Conservation (phyloP, 1,284 basidiomycete species). For the Naganishia albida region DNA sequence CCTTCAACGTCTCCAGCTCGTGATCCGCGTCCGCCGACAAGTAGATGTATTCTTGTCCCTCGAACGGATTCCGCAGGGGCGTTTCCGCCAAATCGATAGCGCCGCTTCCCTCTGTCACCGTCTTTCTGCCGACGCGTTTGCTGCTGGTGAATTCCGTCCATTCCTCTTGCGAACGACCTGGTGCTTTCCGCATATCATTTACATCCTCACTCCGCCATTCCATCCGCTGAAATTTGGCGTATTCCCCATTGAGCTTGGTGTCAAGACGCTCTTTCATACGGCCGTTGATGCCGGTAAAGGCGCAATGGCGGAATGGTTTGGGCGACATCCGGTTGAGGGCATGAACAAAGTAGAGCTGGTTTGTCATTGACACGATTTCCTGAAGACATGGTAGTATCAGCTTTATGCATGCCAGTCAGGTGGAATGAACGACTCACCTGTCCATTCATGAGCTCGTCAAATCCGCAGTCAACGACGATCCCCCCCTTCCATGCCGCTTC, state of each 20-base stretch:
- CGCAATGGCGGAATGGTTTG: slow-evolving; percentile 68
- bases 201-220: slow-evolving; percentile 71
- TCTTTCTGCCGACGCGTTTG: slow-evolving; percentile 5
- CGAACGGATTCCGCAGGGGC: slow-evolving; percentile 28
- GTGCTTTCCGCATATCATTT: slow-evolving; percentile 35
- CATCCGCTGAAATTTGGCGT: slow-evolving; percentile 76
- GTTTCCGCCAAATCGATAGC: neutral
- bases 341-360: slow-evolving; percentile 87
- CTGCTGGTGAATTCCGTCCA: slow-evolving; percentile 16
- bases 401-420: neutral
- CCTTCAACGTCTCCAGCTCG: slow-evolving; percentile 74
- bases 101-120: neutral
- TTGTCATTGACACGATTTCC: slow-evolving; percentile 85
- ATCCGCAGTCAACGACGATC: slow-evolving; percentile 86
- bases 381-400: slow-evolving; percentile 48
- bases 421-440: slow-evolving; percentile 66
- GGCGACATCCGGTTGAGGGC: slow-evolving; percentile 74
- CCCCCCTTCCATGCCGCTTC: slow-evolving; percentile 61
- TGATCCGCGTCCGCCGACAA: slow-evolving; percentile 92
- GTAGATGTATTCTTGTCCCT: slow-evolving; percentile 71
- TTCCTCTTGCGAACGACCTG: neutral
- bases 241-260: slow-evolving; percentile 65
- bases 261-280: slow-evolving; percentile 70
- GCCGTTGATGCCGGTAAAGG: slow-evolving; percentile 78
- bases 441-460: slow-evolving; percentile 91